Evolutionary conservation across 1,139 yeast species (phyloP).

Genomic region (Yarrowia galli): DNA sequence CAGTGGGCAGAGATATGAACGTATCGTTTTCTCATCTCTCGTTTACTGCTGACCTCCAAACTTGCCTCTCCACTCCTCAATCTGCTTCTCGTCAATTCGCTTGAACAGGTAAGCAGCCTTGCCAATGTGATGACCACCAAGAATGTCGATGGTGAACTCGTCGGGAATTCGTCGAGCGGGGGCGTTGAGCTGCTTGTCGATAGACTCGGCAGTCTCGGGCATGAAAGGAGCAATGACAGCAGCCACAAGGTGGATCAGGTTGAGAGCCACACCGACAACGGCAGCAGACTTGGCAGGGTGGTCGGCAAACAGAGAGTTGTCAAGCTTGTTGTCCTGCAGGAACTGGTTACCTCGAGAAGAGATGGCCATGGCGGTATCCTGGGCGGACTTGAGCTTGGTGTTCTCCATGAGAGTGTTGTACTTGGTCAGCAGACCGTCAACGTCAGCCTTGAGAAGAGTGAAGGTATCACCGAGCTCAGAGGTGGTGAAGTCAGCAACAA

Average conservation of each 20-base stretch:
- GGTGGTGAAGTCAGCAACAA: conserved; percentile 67
- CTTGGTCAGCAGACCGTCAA: conserved; percentile 64
- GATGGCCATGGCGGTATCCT: conserved; percentile 88
- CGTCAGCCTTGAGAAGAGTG: conserved; percentile 55
- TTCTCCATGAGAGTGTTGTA: conserved; percentile 80
- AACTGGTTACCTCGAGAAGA: conserved; percentile 94
- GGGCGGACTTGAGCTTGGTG: conserved; percentile 83
- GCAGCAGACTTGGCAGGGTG: conserved; percentile 86
- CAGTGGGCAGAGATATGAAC: not conserved
- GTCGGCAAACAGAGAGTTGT: conserved; percentile 80
- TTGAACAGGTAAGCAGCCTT: conserved; percentile 89
- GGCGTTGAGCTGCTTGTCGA: conserved; percentile 79
- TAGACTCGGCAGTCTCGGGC: conserved; percentile 80
- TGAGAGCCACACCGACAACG: conserved; percentile 89
- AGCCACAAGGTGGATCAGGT: conserved; percentile 81
- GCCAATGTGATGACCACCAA: conserved; percentile 86
- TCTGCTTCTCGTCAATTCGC: conserved; percentile 88
- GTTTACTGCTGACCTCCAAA: conserved; percentile 66
- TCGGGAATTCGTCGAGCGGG: conserved; percentile 83
- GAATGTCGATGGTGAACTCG: conserved; percentile 69
- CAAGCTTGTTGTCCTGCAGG: conserved; percentile 94
- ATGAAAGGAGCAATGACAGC: conserved; percentile 85
- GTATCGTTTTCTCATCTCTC: not conserved
- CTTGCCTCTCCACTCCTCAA: conserved; percentile 84
- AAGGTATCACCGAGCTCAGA: conserved; percentile 57